Conservation (phyloP, 371 early-diverging fungal species). For the Coemansia sp. region DNA sequence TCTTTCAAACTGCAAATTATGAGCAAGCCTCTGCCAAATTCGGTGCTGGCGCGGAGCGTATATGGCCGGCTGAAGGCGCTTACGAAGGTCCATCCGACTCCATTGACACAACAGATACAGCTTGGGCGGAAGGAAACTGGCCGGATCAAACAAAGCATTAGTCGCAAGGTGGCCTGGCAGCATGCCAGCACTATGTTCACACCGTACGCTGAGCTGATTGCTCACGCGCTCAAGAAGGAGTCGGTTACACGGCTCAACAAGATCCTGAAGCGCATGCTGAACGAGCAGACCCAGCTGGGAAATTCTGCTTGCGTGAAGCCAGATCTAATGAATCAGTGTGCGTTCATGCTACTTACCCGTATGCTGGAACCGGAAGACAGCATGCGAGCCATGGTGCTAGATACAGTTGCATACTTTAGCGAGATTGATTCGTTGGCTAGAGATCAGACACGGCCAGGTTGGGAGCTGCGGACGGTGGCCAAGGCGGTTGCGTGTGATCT, state of each 20-base stretch:
- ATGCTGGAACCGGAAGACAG: background rate
- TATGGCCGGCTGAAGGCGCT: conserved; percentile 6
- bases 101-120: conserved; percentile 13
- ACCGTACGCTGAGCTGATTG: conserved; percentile 10
- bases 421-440: conserved; percentile 16
- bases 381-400: background rate
- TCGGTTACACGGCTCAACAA: conserved; percentile 8
- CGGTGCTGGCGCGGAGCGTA: conserved; percentile 8
- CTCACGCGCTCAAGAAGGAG: conserved; percentile 6
- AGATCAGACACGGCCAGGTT: background rate
- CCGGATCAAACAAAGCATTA: conserved; percentile 12
- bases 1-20: too few relatives aligned
- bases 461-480: conserved; percentile 14
- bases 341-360: background rate
- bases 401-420: background rate
- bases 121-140: conserved; percentile 6
- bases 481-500: conserved; percentile 17
- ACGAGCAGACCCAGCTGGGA: conserved; percentile 6
- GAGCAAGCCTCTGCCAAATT: background rate
- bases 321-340: conserved; percentile 15
- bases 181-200: conserved; percentile 18
- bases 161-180: conserved; percentile 33
- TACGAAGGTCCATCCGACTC: background rate
- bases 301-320: conserved; percentile 13
- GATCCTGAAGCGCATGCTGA: conserved; percentile 21